Evolutionary conservation across 768 basidiomycete genomes (phyloP), one percentile per base, ranked within the genome.

Genomic region (Boletellus ananas): DNA sequence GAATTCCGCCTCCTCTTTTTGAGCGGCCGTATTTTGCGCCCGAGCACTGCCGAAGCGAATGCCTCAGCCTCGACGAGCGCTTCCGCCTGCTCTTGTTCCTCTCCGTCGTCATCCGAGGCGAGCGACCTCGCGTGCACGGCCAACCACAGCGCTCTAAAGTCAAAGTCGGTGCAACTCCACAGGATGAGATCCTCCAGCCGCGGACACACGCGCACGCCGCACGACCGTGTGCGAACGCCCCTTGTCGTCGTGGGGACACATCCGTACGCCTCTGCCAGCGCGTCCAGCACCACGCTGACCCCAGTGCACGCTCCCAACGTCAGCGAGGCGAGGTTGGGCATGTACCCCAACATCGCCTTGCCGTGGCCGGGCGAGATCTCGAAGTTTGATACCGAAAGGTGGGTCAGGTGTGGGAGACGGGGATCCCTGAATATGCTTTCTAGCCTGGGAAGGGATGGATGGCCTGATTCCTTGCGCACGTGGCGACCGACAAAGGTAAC

Each of bases 371-470:
- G 43, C 10, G 67, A 63, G 51, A 82, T 68, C 41, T 67, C 65
- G 60, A 78, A 77, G 43, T 72, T 69, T 35, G 76, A 73, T 40
- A 84, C 57, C 16, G 76, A 75, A 50, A 83, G 73, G 52, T 77
- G 72, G 27, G 78, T 77, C 34, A 83, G 67, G 47, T 68, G 58
- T 3, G 70, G 74, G 25, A 81, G 72, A 43, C 79, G 79, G 6
- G 80, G 79, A 62, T 83, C 79, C 46, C 75, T 75, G 59, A 82
- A 79, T 49, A 83, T 68, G 34, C 67, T 72, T 61, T 80, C 78
- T 25, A 79, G 70, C 27, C 74, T 72, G 34, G 77, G 77, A 46
- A 82, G 65, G 6, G 56, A 45, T 13, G 75, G 73, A 13, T 58
- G 16, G 20, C 47, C 51, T 36, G 58, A 43, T 35, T 56, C 59